These are phyloP conservation scores for Fagus crenata DNA, from an alignment of 306 rosid genomes.

Conservation along the genomic window DNA sequence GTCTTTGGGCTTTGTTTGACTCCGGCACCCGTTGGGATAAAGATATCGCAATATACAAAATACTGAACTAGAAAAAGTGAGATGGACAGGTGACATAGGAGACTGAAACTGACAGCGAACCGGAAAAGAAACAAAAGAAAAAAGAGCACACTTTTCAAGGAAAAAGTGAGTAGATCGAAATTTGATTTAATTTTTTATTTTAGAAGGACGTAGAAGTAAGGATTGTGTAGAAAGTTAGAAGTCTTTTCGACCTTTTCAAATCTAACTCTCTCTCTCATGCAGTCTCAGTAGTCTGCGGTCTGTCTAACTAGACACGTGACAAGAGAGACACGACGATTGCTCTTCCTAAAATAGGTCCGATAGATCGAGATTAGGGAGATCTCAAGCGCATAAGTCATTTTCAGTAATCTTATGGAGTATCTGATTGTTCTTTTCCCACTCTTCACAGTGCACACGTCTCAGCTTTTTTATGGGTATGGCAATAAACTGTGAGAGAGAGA, in stretches of 20 bases:
- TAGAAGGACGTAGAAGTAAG: background rate
- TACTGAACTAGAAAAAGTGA: background rate
- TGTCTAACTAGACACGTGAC: conserved; percentile 30
- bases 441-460: background rate
- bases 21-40: background rate
- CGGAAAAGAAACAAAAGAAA: background rate
- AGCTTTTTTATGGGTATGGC: too few relatives aligned
- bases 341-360: background rate
- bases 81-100: conserved; percentile 2
- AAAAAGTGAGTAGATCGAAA: background rate
- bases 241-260: conserved; percentile 33
- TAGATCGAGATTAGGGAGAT: background rate
- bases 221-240: conserved; percentile 31
- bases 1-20: conserved; percentile 31
- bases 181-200: background rate
- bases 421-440: background rate
- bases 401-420: conserved; percentile 16
- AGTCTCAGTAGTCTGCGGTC: background rate
- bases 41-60: background rate
- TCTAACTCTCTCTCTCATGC: conserved; percentile 9
- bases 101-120: conserved; percentile 5
- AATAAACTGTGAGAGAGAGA: too few relatives aligned
- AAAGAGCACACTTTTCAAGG: conserved; percentile 28
- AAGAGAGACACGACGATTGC: conserved; percentile 25
- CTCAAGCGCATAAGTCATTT: conserved; percentile 29